These are phyloP conservation scores for Recurvomyces mirabilis DNA, from an alignment of 495 filamentous ascomycete genomes.

Conservation along the genomic window DNA sequence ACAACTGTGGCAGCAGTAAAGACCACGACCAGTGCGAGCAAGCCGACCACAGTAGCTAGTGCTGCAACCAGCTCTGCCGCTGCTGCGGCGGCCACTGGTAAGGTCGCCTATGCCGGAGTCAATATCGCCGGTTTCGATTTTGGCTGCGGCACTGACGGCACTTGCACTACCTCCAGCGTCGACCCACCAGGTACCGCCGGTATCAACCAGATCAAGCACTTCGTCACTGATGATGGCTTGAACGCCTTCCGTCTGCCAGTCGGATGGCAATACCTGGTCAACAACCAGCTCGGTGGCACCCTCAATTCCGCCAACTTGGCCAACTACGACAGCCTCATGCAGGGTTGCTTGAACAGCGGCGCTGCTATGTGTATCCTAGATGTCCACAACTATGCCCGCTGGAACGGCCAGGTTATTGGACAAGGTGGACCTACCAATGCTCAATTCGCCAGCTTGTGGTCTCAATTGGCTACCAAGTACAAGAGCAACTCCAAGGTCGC, in stretches of 20 bases:
- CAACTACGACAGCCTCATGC: constrained; percentile 46
- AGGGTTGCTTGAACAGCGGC: constrained; percentile 45
- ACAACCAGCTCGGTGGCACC: constrained; percentile 37
- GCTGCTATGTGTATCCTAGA: constrained; percentile 48
- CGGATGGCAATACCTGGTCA: constrained; percentile 46
- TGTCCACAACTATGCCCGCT: constrained; percentile 49
- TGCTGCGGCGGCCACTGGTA: constrained; percentile 3
- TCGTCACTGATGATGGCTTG: constrained; percentile 38
- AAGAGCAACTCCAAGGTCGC: constrained; percentile 35
- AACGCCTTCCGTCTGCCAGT: constrained; percentile 48
- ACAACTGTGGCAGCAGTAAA: not conserved
- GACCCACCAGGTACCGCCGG: constrained; percentile 15
- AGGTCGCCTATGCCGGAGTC: constrained; percentile 30
- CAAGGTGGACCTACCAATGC: constrained; percentile 46
- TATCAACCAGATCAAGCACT: constrained; percentile 47
- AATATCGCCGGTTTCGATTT: constrained; percentile 41
- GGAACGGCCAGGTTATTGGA: constrained; percentile 48
- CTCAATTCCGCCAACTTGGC: constrained; percentile 38
- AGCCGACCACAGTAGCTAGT: not conserved
- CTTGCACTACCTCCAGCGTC: constrained; percentile 30
- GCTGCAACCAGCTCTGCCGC: not conserved
- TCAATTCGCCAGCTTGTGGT: constrained; percentile 47
- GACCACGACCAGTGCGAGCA: not conserved
- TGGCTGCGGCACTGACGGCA: constrained; percentile 40
- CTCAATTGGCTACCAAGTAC: constrained; percentile 46